Percentiles rank a stretch among this genome's conserved stretches.
phyloP scores from a whole-genome alignment of 768 basidiomycete species.

The Kwoniella sp. region DNA sequence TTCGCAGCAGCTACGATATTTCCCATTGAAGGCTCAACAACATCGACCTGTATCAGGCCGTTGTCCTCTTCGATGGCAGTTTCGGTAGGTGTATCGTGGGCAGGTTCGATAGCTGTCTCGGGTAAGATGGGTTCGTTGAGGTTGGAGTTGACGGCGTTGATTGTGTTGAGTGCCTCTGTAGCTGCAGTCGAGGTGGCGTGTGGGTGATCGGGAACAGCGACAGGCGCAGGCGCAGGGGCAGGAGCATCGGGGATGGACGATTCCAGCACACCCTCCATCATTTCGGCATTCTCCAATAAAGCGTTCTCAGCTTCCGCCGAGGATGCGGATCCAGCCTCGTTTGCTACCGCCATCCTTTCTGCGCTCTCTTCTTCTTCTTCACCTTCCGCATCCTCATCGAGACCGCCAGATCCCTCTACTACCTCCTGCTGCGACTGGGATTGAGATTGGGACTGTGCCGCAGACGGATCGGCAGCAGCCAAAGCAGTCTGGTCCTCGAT shows the following conservation, averaged over 20 bases:
- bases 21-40: slow-evolving; percentile 16
- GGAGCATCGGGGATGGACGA: slow-evolving; percentile 40
- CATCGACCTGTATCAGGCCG: slow-evolving; percentile 11
- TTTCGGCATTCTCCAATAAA: slow-evolving; percentile 34
- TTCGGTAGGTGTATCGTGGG: slow-evolving; percentile 20
- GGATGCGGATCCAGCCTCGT: neutral
- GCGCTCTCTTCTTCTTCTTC: slow-evolving; percentile 4
- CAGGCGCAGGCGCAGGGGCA: neutral
- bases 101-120: slow-evolving; percentile 11
- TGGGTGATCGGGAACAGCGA: neutral
- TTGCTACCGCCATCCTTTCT: neutral
- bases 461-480: neutral
- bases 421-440: neutral
- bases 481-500: slow-evolving; percentile 11
- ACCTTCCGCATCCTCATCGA: neutral
- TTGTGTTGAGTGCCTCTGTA: slow-evolving; percentile 14
- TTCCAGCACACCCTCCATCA: slow-evolving; percentile 38
- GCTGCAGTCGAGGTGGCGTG: slow-evolving; percentile 6
- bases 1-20: slow-evolving; percentile 17
- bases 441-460: neutral
- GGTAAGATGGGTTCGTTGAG: slow-evolving; percentile 34
- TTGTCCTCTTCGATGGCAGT: slow-evolving; percentile 27
- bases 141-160: slow-evolving; percentile 29
- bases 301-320: slow-evolving; percentile 22
- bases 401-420: slow-evolving; percentile 1